Evolutionary conservation across 352 stramenopile species (phyloP), one percentile per base, ranked within the genome.

Genomic region (Thalassiosira hispida): DNA sequence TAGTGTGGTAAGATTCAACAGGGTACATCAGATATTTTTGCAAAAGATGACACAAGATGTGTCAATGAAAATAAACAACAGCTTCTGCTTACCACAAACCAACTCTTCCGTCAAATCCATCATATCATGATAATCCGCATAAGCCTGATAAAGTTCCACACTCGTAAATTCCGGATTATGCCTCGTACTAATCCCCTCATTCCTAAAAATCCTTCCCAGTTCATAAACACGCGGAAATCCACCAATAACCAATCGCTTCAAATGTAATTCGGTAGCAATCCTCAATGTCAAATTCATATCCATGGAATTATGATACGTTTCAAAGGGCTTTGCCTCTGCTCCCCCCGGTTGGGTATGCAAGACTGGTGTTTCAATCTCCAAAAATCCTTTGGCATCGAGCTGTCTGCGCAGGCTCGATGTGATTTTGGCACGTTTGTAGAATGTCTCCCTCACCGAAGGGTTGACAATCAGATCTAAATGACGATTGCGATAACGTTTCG

Each of bases 81-180:
- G 14, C 42, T 3, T 29, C 69, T 22, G 77, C 77, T 88, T 74
- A 81, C 91, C 87, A 23, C 94, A 97, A 56, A 98, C 94, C 22
- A 98, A 86, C 73, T 97, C 88, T 84, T 98, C 96, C 6, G 97
- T 98, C 81, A 98, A 79, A 62, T 94, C 92, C 95, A 99, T 99
- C 91, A 99, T 95, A 83, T 98, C 96, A 77, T 98, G 92, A 90
- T 99, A 99, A 91, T 99, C 97, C 0, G 96, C 96, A 87, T 99
- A 99, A 0, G 96, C 96, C 92, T 98, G 95, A 93, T 99, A 99
- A 55, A 99, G 94, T 90, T 99, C 97, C 67, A 98, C 96, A 57
- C 95, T 97, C 8, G 97, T 99, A 76, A 99, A 99, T 87, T 99
- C 97, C 0, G 97, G 97, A 94, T 99, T 99, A 92, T 99, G 97